Percentiles rank a stretch among this genome's conserved stretches.
These are phyloP conservation scores for Naumovozyma castellii DNA, from an alignment of 805 yeast species.

Conservation along the genomic window DNA sequence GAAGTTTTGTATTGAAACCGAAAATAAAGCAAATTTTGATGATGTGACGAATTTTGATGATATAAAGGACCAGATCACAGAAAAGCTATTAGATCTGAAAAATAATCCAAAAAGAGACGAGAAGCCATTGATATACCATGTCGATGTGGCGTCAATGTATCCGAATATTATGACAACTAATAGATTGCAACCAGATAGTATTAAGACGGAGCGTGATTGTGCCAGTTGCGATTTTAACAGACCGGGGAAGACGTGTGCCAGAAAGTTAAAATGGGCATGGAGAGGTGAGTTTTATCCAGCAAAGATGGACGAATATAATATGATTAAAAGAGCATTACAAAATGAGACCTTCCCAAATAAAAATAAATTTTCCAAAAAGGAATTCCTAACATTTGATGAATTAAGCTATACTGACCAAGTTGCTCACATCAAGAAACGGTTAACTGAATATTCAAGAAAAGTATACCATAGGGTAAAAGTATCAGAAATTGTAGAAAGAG, in stretches of 20 bases:
- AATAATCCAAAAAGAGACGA: slow-evolving; percentile 59
- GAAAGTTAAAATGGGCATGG: slow-evolving; percentile 94
- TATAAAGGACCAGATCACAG: slow-evolving; percentile 48
- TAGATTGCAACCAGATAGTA: slow-evolving; percentile 94
- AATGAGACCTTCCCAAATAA: slow-evolving; percentile 66
- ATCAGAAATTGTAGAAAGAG: slow-evolving; percentile 77
- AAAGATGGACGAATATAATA: slow-evolving; percentile 78
- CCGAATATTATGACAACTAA: slow-evolving; percentile 98
- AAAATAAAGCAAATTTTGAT: slow-evolving; percentile 59
- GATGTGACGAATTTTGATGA: slow-evolving; percentile 78
- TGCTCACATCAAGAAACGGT: slow-evolving; percentile 57
- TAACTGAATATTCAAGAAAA: slow-evolving; percentile 76
- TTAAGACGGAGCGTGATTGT: slow-evolving; percentile 90
- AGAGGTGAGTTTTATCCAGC: slow-evolving; percentile 95
- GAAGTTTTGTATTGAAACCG: slow-evolving; percentile 75
- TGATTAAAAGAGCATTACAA: slow-evolving; percentile 77
- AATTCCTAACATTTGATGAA: slow-evolving; percentile 62
- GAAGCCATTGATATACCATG: slow-evolving; percentile 85
- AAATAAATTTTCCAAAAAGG: slow-evolving; percentile 44
- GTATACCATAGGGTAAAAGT: slow-evolving; percentile 74
- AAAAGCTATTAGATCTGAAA: slow-evolving; percentile 48
- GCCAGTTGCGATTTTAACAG: slow-evolving; percentile 95
- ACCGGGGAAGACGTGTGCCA: slow-evolving; percentile 88
- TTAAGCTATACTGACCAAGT: slow-evolving; percentile 73
- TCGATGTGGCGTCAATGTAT: slow-evolving; percentile 98